Evolutionary conservation across 163 green algal species (phyloP), one percentile per base, ranked within the genome.

Genomic region (Scenedesmus sp.): DNA sequence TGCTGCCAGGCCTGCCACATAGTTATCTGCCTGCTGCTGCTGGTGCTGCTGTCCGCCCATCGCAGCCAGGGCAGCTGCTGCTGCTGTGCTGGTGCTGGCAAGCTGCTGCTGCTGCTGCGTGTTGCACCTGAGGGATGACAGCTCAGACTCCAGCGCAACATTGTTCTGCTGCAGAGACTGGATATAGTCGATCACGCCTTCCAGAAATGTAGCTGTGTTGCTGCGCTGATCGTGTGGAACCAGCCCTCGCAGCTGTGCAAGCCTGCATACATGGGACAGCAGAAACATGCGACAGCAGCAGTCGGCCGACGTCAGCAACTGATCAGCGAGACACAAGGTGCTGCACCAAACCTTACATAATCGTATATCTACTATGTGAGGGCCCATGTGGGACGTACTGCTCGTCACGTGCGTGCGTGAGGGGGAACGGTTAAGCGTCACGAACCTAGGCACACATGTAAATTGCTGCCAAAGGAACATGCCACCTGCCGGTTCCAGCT

Each of bases 171-270:
- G 94, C 78, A 98, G 91, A 13, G 68, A 18, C 44, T 96, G 85
- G 33, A 98, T 94, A 84, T 98, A 97, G 44, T 83, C 88, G 51
- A 98, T 95, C 12, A 98, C 94, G 85, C 97, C 95, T 59, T 98
- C 96, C 16, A 98, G 88, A 51, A 98, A 98, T 26, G 88, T 93
- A 1, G 96, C 96, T 12, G 96, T 98, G 93, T 98, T 98, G 81
- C 95, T 93, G 0, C 96, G 94, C 83, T 97, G 94, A 2, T 92
- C 91, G 85, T 97, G 95, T 0, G 96, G 94, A 37, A 98, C 96
- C 30, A 98, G 93, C 85, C 93, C 84, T 16, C 95, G 92, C 53
- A 97, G 90, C 9, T 83, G 26, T 33, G 97, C 96, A 26, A 97
- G 90, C 44, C 85, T 90, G 72, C 85, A 89, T n/a, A 40, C 82